phyloP scores from a whole-genome alignment of 2,329 filamentous ascomycete genomes.

The Blastomyces gilchristii region DNA sequence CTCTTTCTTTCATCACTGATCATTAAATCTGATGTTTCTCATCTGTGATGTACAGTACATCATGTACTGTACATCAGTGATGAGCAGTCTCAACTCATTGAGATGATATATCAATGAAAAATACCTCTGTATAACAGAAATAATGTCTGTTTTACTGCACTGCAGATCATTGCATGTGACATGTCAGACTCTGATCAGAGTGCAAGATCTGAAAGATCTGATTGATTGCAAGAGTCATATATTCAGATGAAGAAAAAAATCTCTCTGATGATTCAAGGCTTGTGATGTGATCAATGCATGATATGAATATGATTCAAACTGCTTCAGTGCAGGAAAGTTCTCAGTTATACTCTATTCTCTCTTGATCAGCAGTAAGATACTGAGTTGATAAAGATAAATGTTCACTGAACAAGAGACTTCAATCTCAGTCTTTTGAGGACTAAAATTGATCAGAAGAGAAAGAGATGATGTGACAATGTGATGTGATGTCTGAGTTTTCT shows the following conservation, averaged over 20 bases:
- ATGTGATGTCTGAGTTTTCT: too few species aligned
- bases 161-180: neutral
- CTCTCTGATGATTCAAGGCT: neutral
- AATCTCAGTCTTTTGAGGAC: neutral
- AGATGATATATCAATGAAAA: too few species aligned
- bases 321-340: neutral
- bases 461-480: too few species aligned
- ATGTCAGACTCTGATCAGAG: neutral
- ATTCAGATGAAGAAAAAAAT: neutral
- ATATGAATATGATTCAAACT: neutral
- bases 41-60: too few species aligned
- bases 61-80: too few species aligned
- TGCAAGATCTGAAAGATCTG: neutral
- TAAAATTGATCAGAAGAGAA: neutral
- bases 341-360: neutral
- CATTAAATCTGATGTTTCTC: too few species aligned
- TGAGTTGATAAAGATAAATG: neutral
- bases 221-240: neutral
- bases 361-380: neutral
- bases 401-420: neutral
- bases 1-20: too few species aligned
- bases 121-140: too few species aligned
- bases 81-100: too few species aligned
- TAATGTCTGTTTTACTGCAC: too few species aligned
- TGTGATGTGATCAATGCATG: neutral